Percentiles rank a stretch among this genome's conserved stretches.
phyloP scores from a whole-genome alignment of 495 filamentous ascomycete genomes.

The Penicillium bovifimosum region DNA sequence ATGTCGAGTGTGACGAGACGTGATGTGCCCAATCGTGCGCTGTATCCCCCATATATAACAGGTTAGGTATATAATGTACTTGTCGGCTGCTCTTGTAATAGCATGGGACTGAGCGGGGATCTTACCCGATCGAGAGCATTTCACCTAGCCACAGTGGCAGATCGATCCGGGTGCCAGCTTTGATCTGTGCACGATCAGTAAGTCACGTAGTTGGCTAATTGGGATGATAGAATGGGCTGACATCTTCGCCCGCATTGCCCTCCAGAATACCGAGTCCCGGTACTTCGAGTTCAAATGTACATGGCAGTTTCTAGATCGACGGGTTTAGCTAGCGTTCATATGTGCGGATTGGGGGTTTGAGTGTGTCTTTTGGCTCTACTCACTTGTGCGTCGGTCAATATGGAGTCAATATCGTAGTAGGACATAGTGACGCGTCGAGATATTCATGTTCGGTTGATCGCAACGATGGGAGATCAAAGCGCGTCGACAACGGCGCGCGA shows the following conservation, averaged over 20 bases:
- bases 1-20: constrained; percentile 76
- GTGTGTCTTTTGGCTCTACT: background rate
- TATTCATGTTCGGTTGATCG: constrained; percentile 6
- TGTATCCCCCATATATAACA: constrained; percentile 8
- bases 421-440: constrained; percentile 44
- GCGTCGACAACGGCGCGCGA: constrained; percentile 16
- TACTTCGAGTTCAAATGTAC: constrained; percentile 84
- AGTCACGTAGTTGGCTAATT: background rate
- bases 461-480: constrained; percentile 1
- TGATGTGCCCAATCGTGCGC: constrained; percentile 48
- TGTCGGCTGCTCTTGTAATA: background rate
- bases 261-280: constrained; percentile 85
- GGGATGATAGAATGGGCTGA: constrained; percentile 20
- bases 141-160: constrained; percentile 96
- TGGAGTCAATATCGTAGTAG: constrained; percentile 93
- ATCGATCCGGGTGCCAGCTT: constrained; percentile 69
- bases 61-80: background rate
- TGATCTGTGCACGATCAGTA: constrained; percentile 50
- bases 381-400: constrained; percentile 88
- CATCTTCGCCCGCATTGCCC: constrained; percentile 63
- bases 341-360: background rate
- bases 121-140: constrained; percentile 79
- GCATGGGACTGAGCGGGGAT: background rate
- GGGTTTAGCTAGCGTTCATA: constrained; percentile 14
- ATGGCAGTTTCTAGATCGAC: constrained; percentile 75